phyloP scores from a whole-genome alignment of 2,329 filamentous ascomycete genomes.

The Colletotrichum godetiae region DNA sequence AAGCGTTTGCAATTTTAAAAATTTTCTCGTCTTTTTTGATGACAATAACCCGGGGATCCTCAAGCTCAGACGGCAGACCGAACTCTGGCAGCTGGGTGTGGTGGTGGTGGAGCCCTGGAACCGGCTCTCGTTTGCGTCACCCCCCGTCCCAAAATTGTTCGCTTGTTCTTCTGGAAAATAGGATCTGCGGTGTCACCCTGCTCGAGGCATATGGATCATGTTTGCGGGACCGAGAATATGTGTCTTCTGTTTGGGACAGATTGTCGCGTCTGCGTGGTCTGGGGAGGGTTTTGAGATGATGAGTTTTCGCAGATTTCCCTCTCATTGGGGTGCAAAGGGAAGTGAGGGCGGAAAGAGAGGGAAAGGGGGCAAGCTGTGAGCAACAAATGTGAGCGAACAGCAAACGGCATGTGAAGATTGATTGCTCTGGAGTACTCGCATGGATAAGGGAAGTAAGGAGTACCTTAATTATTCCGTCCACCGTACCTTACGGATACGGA shows the following conservation, averaged over 20 bases:
- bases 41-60: constrained; percentile 29
- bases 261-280: constrained; percentile 18
- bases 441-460: too few species aligned
- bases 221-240: constrained; percentile 28
- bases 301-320: constrained; percentile 11
- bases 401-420: not conserved
- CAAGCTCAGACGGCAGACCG: constrained; percentile 5
- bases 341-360: not conserved
- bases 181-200: constrained; percentile 35
- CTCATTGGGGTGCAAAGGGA: not conserved
- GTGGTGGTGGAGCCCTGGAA: constrained; percentile 1
- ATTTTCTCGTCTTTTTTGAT: constrained; percentile 27
- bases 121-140: constrained; percentile 28
- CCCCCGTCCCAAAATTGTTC: constrained; percentile 24
- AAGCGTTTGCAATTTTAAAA: constrained; percentile 29
- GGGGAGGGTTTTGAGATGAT: constrained; percentile 13
- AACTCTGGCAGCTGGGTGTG: not conserved
- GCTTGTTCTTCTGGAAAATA: constrained; percentile 37
- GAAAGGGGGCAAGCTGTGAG: not conserved
- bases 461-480: too few species aligned
- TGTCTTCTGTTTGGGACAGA: constrained; percentile 27
- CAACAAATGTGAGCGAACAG: not conserved
- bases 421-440: too few species aligned
- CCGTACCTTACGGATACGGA: too few species aligned
- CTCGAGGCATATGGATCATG: constrained; percentile 15